Conservation (phyloP, 2,329 filamentous ascomycete genomes). For the Talaromyces islandicus region DNA sequence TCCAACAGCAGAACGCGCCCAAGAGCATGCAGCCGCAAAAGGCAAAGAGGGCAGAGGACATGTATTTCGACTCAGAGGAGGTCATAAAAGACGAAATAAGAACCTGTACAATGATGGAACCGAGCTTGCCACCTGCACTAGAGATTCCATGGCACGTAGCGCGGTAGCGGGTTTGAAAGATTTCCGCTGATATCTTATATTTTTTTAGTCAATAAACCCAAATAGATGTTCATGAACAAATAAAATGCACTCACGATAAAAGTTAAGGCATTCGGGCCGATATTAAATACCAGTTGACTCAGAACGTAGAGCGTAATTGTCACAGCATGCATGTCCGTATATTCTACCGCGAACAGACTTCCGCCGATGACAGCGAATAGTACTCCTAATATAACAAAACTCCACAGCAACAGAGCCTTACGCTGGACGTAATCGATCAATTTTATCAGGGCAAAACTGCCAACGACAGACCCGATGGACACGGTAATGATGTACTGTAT, state of each 20-base stretch:
- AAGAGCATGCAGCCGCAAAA: not conserved
- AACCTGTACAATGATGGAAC: constrained; percentile 59
- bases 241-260: constrained; percentile 45
- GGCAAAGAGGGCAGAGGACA: not conserved
- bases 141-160: constrained; percentile 61
- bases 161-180: constrained; percentile 59
- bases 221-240: not conserved
- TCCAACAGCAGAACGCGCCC: not conserved
- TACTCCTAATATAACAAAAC: not conserved
- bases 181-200: constrained; percentile 46
- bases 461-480: not conserved
- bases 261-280: constrained; percentile 55
- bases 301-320: constrained; percentile 55
- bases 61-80: not conserved
- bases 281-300: constrained; percentile 54
- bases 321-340: not conserved
- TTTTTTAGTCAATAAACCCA: not conserved
- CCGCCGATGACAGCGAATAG: not conserved
- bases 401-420: not conserved
- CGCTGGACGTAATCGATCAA: not conserved
- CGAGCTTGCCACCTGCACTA: constrained; percentile 62
- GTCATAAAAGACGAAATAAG: not conserved
- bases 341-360: not conserved
- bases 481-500: not conserved
- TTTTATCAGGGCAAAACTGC: not conserved